phyloP scores from a whole-genome alignment of 306 rosid species.

The Echinosophora koreensis region DNA sequence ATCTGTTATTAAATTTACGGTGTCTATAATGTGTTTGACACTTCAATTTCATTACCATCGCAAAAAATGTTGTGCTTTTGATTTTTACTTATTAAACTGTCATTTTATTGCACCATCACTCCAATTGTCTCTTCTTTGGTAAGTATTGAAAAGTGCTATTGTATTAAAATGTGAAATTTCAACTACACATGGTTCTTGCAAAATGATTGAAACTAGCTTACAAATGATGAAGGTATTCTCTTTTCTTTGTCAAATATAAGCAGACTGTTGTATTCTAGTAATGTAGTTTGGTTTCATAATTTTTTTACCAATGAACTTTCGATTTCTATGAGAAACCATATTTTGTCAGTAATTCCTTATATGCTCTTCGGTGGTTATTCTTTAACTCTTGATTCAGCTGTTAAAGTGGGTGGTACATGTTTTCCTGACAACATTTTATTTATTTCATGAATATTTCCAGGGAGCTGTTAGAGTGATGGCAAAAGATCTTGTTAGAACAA shows the following conservation, averaged over 20 bases:
- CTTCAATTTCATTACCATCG: background rate
- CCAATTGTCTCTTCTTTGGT: background rate
- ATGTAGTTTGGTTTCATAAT: conserved; percentile 10
- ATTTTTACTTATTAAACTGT: background rate
- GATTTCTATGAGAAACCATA: conserved; percentile 13
- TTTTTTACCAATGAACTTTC: conserved; percentile 11
- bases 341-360: conserved; percentile 12
- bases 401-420: background rate
- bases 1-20: background rate
- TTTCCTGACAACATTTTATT: conserved; percentile 26
- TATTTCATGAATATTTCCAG: conserved; percentile 55
- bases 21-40: background rate
- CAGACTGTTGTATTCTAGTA: background rate
- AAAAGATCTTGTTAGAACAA: conserved; percentile 87
- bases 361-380: background rate
- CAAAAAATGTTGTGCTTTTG: background rate
- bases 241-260: background rate
- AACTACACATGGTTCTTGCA: conserved; percentile 8
- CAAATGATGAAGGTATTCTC: conserved; percentile 6
- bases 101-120: background rate
- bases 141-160: background rate
- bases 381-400: conserved; percentile 11
- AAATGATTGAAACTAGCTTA: conserved; percentile 16
- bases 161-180: conserved; percentile 3
- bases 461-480: conserved; percentile 96